Conservation (phyloP, 305 asterid genomes). For the Ilex paraguariensis region DNA sequence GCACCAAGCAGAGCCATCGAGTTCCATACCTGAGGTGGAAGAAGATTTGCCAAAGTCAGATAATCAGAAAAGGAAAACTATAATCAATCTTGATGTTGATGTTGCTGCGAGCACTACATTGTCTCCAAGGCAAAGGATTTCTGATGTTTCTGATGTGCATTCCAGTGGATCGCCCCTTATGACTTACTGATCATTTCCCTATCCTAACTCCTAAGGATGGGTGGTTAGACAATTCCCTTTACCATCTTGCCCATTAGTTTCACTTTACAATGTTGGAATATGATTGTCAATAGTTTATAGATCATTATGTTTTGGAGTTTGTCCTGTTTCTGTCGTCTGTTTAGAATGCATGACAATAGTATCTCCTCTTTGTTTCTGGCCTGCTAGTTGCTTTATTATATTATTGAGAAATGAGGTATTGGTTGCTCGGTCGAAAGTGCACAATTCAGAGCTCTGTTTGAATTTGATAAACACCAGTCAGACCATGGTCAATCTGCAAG, state of each 20-base stretch:
- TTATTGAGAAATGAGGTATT: no score
- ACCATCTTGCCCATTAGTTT: background rate
- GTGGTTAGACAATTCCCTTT: no score
- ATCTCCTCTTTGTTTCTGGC: background rate
- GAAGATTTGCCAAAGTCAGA: conserved; percentile 43
- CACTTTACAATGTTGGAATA: background rate
- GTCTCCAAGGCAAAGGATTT: conserved; percentile 70
- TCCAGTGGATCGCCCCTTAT: conserved; percentile 82
- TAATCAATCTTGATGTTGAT: conserved; percentile 65
- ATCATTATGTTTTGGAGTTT: background rate
- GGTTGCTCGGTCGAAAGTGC: no score
- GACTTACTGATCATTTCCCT: conserved; percentile 42
- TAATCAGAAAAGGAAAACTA: conserved; percentile 73
- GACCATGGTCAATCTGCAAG: no score
- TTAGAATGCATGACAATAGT: background rate
- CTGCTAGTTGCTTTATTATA: no score
- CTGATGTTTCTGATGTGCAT: conserved; percentile 80
- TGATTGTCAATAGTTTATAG: background rate
- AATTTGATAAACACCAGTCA: no score
- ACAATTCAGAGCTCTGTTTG: no score
- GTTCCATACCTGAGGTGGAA: conserved; percentile 36
- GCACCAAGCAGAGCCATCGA: conserved; percentile 29
- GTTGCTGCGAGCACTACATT: conserved; percentile 61
- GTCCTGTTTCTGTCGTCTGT: background rate
- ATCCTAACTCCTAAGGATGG: no score